A percentile compares a stretch with the other conserved stretches of the same genome.
Conservation (phyloP, 768 basidiomycete genomes). For the Daedaleopsis sinensis region DNA sequence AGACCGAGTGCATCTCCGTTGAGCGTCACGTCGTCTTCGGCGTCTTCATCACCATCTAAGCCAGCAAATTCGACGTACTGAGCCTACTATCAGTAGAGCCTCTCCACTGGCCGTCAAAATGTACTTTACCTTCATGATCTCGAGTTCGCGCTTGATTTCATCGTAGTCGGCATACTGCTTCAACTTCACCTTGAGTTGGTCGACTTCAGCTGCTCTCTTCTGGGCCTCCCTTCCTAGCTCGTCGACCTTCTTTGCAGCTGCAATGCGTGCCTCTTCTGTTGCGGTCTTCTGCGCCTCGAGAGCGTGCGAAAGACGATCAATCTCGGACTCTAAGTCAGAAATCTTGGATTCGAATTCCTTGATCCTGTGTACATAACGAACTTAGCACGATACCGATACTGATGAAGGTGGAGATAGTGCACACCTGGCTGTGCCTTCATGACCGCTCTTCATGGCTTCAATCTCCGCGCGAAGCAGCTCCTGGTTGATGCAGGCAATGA, state of each 20-base stretch:
- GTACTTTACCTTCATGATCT: conserved; percentile 90
- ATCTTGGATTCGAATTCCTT: conserved; percentile 75
- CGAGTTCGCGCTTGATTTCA: conserved; percentile 96
- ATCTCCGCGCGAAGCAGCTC: conserved; percentile 96
- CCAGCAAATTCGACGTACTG: conserved; percentile 97
- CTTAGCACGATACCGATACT: not conserved
- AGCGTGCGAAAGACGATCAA: conserved; percentile 65
- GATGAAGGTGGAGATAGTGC: conserved; percentile 23
- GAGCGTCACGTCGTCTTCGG: conserved; percentile 43
- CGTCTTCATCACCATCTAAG: conserved; percentile 69
- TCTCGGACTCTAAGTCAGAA: conserved; percentile 75
- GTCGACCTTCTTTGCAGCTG: conserved; percentile 55
- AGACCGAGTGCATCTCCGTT: conserved; percentile 53
- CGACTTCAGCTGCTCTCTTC: conserved; percentile 65
- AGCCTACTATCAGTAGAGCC: not conserved
- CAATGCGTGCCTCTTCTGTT: conserved; percentile 49
- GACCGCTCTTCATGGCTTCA: conserved; percentile 83
- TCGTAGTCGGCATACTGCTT: conserved; percentile 87
- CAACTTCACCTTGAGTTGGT: conserved; percentile 67
- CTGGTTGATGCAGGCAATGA: conserved; percentile 39
- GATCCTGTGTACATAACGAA: conserved; percentile 47
- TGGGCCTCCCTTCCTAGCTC: conserved; percentile 63
- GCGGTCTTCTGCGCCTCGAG: conserved; percentile 62
- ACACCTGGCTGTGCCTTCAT: conserved; percentile 69
- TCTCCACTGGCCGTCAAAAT: not conserved